Evolutionary conservation across 2,329 filamentous ascomycete genomes (phyloP).

Genomic region (Monilinia polystroma): DNA sequence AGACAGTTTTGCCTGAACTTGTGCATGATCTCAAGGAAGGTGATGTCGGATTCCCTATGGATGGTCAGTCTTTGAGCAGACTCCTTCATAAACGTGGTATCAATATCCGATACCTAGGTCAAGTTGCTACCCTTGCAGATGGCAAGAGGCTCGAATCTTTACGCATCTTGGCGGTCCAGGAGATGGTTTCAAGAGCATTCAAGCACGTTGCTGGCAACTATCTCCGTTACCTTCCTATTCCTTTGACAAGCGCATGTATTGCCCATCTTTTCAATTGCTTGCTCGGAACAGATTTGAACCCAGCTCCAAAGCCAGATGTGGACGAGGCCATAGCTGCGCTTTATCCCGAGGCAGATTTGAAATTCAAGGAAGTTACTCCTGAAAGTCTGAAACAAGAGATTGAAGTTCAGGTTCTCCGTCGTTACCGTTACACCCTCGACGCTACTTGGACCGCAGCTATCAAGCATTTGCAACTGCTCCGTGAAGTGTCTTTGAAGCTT

Average conservation of each 20-base stretch:
- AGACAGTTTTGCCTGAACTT: slow-evolving; percentile 78
- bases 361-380: slow-evolving; percentile 77
- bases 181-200: slow-evolving; percentile 94
- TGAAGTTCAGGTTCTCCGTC: slow-evolving; percentile 65
- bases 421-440: slow-evolving; percentile 75
- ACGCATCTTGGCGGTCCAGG: slow-evolving; percentile 74
- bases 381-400: slow-evolving; percentile 68
- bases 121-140: slow-evolving; percentile 68
- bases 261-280: slow-evolving; percentile 93
- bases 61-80: slow-evolving; percentile 84
- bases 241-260: slow-evolving; percentile 76
- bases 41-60: slow-evolving; percentile 97
- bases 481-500: slow-evolving; percentile 84
- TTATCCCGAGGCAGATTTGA: slow-evolving; percentile 79
- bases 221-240: slow-evolving; percentile 74
- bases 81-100: slow-evolving; percentile 95
- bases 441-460: slow-evolving; percentile 65
- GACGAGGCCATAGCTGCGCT: slow-evolving; percentile 71
- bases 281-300: slow-evolving; percentile 72
- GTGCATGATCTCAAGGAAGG: slow-evolving; percentile 85
- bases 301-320: slow-evolving; percentile 73
- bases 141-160: slow-evolving; percentile 75
- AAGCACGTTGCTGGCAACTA: slow-evolving; percentile 86
- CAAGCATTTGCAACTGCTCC: slow-evolving; percentile 79
- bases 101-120: slow-evolving; percentile 94